Base-by-base conservation (phyloP, 2,329 filamentous ascomycete species). In the Fusarium sp. region DNA sequence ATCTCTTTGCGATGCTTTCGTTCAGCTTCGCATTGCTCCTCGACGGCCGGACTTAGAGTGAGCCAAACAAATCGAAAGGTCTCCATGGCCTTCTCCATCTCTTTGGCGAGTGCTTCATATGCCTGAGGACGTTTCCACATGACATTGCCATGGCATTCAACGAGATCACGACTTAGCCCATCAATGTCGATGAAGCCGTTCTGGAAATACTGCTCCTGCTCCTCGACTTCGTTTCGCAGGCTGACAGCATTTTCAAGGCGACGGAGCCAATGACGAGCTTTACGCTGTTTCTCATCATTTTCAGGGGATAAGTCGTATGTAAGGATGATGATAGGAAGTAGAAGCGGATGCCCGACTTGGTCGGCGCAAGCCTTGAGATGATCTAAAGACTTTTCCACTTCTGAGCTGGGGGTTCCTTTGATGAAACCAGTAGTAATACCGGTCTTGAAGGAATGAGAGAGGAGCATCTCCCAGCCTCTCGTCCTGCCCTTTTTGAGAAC, bases 401-500 rank as follows among this genome's bases (percentile, higher is more conserved):
- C 84, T 30, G 87, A 88, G 57, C 83, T 86, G 32, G 84, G 78
- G 4, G 88, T 90, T 62, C 88, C 88, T 80, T 90, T 90, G 74
- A 87, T 83, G 76, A 84, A 90, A 57, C 88, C 88, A 4, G 85
- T 87, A 2, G 88, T 90, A 68, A 89, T 83, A 69, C 81, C 80
- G 4, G 84, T 85, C 15, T 78, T 80, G 78, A 90, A 85, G 48
- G 82, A 84, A 77, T 90, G 82, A 5, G 87, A 88, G 40, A 90
- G 83, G 82, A 88, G 88, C 58, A 90, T 82, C 78, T 90, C 88
- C 87, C 87, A 90, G 46, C 88, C 88, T 58, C 88, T 85, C 18
- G 88, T 90, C 74, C 83, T 84, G 66, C 87, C 88, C 79, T 87
- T 89, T 76, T 90, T 90, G 53, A 87, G 86, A 34, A 90, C 88